phyloP scores from a whole-genome alignment of 1,284 basidiomycete genomes.

The Ceratobasidium sp. region DNA sequence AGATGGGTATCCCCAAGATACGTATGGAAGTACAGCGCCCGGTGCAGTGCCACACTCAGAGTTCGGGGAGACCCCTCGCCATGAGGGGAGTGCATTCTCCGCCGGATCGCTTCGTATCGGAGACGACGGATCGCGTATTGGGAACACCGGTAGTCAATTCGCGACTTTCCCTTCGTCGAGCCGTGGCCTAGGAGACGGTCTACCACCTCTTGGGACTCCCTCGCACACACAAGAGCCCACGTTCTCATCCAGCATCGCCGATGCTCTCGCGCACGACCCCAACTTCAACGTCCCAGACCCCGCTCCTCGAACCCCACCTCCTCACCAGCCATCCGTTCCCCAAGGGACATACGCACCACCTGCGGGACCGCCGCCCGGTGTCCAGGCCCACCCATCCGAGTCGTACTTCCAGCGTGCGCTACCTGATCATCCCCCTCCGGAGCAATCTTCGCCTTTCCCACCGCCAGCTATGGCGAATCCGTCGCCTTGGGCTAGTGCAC shows the following conservation, averaged over 20 bases:
- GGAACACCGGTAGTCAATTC: conserved; percentile 52
- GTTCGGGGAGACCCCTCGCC: conserved; percentile 46
- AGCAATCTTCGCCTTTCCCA: neutral
- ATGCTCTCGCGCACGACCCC: conserved; percentile 29
- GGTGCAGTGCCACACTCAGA: conserved; percentile 45
- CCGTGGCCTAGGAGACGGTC: conserved; percentile 58
- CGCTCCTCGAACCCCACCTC: conserved; percentile 48
- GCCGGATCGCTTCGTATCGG: conserved; percentile 47
- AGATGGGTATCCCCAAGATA: conserved; percentile 2
- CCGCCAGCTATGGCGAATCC: conserved; percentile 21
- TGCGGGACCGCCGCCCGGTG: conserved; percentile 43
- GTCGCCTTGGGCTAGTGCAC: conserved; percentile 26
- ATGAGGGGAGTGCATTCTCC: conserved; percentile 41
- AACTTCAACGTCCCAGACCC: conserved; percentile 14
- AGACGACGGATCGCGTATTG: conserved; percentile 46
- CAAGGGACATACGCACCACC: conserved; percentile 55
- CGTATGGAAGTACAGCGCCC: conserved; percentile 9
- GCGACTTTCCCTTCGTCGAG: conserved; percentile 59
- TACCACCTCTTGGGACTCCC: conserved; percentile 50
- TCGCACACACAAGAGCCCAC: conserved; percentile 28
- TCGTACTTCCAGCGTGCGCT: conserved; percentile 58
- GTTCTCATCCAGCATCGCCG: conserved; percentile 39
- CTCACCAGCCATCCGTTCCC: conserved; percentile 52
- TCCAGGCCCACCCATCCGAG: conserved; percentile 57
- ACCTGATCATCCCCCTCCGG: conserved; percentile 17